phyloP scores from a whole-genome alignment of 1,139 yeast species.

The Hanseniaspora uvarum region DNA sequence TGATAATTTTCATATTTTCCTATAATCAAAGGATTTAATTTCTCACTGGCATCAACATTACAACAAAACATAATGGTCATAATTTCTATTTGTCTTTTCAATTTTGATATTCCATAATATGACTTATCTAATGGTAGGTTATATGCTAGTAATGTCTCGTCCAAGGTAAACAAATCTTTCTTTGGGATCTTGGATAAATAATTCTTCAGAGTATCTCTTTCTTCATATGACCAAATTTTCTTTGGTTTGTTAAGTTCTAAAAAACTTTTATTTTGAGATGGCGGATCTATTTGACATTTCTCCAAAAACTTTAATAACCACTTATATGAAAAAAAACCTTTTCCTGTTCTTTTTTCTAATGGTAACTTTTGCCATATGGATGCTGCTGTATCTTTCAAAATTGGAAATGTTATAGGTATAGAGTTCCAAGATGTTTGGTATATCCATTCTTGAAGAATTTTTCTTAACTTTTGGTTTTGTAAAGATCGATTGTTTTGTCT shows the following conservation, averaged over 20 bases:
- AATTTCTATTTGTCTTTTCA: constrained; percentile 31
- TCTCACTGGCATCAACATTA: constrained; percentile 54
- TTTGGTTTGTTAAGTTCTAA: constrained; percentile 41
- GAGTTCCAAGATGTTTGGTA: constrained; percentile 60
- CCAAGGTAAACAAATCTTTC: constrained; percentile 48
- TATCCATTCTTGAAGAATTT: constrained; percentile 56
- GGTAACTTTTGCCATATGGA: constrained; percentile 57
- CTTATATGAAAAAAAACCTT: constrained; percentile 52
- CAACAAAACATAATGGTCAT: constrained; percentile 54
- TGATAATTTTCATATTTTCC: constrained; percentile 47
- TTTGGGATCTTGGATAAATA: constrained; percentile 35
- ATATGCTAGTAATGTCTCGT: constrained; percentile 52
- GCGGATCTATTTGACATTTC: constrained; percentile 44
- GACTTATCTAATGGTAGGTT: constrained; percentile 52
- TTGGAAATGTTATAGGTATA: constrained; percentile 55
- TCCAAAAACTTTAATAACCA: constrained; percentile 55
- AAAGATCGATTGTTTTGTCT: constrained; percentile 38
- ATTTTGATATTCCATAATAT: constrained; percentile 41
- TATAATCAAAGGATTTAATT: constrained; percentile 49
- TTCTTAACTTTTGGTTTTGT: constrained; percentile 46
- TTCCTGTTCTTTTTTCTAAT: constrained; percentile 46
- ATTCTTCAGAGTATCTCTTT: constrained; percentile 37
- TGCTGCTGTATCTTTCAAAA: constrained; percentile 53
- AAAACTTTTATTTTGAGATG: constrained; percentile 32
- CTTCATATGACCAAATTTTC: constrained; percentile 55